A percentile compares a stretch with the other conserved stretches of the same genome.
These are phyloP conservation scores for Leptomonas seymouri DNA, from an alignment of 208 protist genomes.

Conservation along the genomic window DNA sequence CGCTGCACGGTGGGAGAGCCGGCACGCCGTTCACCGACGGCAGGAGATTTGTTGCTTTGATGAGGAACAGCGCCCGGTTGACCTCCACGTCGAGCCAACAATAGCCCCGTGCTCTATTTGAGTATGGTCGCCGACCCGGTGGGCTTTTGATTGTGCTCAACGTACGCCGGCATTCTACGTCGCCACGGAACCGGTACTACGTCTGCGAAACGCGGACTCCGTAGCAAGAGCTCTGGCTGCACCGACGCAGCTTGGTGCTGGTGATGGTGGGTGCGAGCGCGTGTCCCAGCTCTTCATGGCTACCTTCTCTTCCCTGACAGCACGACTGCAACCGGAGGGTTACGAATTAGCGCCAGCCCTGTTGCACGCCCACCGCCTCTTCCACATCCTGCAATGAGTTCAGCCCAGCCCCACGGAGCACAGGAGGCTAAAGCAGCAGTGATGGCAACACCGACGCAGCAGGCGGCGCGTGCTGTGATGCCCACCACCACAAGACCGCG, in stretches of 20 bases:
- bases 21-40: background rate
- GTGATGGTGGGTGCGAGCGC: conserved; percentile 30
- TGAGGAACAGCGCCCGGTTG: background rate
- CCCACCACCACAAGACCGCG: background rate
- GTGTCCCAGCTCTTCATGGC: conserved; percentile 45
- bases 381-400: no score
- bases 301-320: conserved; percentile 9
- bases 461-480: background rate
- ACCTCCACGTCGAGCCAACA: no score
- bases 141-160: conserved; percentile 30
- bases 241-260: background rate
- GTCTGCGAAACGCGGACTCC: conserved; percentile 23
- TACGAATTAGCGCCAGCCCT: background rate
- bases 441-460: no score
- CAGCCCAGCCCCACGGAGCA: no score
- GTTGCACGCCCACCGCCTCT: background rate
- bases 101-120: background rate
- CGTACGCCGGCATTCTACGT: conserved; percentile 42
- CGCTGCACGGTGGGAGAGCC: background rate
- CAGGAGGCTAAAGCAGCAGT: no score
- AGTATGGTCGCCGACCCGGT: conserved; percentile 52
- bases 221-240: conserved; percentile 33
- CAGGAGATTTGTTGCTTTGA: background rate
- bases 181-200: conserved; percentile 40
- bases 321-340: background rate